A percentile compares a stretch with the other conserved stretches of the same genome.
phyloP scores from a whole-genome alignment of 1,284 basidiomycete species.

The Thelephora terrestris region DNA sequence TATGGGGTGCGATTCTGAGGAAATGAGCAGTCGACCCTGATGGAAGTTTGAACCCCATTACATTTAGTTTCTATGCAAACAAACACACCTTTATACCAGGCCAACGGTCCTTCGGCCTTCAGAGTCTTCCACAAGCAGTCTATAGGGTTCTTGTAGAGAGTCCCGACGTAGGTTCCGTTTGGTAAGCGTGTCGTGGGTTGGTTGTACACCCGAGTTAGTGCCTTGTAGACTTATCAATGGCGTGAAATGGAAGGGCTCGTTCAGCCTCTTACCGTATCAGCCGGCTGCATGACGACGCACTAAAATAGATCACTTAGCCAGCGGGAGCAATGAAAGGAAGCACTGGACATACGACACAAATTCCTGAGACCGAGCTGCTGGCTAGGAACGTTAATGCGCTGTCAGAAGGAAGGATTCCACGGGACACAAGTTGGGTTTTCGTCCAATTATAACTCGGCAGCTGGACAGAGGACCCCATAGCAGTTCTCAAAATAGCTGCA shows the following conservation, averaged over 20 bases:
- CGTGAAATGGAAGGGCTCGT: slow-evolving; percentile 15
- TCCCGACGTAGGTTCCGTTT: slow-evolving; percentile 66
- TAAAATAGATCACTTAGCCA: slow-evolving; percentile 20
- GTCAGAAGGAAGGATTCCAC: slow-evolving; percentile 58
- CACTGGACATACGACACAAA: slow-evolving; percentile 68
- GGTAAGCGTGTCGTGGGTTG: slow-evolving; percentile 73
- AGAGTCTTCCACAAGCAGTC: slow-evolving; percentile 97
- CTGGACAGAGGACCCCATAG: slow-evolving; percentile 93
- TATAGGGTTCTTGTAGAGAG: slow-evolving; percentile 84
- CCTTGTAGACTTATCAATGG: slow-evolving; percentile 30
- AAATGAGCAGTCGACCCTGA: slow-evolving; percentile 87
- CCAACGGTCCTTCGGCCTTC: slow-evolving; percentile 80
- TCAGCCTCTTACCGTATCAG: slow-evolving; percentile 58
- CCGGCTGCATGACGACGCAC: slow-evolving; percentile 84
- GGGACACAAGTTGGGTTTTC: slow-evolving; percentile 64
- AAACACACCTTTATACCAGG: slow-evolving; percentile 80
- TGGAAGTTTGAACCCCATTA: neutral
- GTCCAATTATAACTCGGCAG: slow-evolving; percentile 93
- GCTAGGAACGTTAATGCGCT: slow-evolving; percentile 84
- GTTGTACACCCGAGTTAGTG: slow-evolving; percentile 93
- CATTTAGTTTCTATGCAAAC: neutral
- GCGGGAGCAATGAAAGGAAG: neutral
- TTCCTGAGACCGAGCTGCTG: slow-evolving; percentile 83
- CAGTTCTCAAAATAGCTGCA: slow-evolving; percentile 87
- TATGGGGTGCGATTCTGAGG: slow-evolving; percentile 86